phyloP scores from a whole-genome alignment of 2,329 filamentous ascomycete species.

The Grosmannia huntii region DNA sequence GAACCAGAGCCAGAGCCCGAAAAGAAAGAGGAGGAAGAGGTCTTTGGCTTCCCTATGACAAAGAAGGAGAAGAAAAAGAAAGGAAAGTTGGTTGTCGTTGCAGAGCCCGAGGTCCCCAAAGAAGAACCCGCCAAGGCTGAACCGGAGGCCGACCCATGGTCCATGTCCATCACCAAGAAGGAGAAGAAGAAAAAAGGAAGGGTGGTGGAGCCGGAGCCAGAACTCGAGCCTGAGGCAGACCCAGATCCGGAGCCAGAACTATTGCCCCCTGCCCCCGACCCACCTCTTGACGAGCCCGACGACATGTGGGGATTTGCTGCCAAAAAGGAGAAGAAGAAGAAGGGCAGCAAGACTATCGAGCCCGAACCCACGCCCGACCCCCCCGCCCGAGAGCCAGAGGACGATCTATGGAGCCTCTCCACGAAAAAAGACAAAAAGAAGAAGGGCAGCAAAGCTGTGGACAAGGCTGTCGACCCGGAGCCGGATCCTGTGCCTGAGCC shows the following conservation, averaged over 20 bases:
- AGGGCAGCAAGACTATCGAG: constrained; percentile 14
- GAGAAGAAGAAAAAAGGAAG: constrained; percentile 20
- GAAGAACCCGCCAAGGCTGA: constrained; percentile 8
- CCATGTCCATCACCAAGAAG: constrained; percentile 14
- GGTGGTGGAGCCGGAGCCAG: constrained; percentile 6
- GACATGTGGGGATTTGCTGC: background rate
- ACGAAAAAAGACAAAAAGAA: constrained; percentile 17
- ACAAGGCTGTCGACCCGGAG: constrained; percentile 7
- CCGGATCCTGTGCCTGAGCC: constrained; percentile 16
- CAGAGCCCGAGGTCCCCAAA: constrained; percentile 14
- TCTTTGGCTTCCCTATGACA: background rate
- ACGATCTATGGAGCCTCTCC: constrained; percentile 5
- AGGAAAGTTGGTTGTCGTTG: constrained; percentile 36
- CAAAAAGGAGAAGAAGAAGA: background rate
- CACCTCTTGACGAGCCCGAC: constrained; percentile 8
- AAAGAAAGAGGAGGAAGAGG: constrained; percentile 3
- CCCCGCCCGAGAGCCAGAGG: background rate
- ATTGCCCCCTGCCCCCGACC: constrained; percentile 11
- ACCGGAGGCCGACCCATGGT: constrained; percentile 22
- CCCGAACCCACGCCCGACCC: constrained; percentile 5
- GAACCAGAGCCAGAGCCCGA: constrained; percentile 6
- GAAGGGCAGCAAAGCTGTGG: background rate
- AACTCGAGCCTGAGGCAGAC: background rate
- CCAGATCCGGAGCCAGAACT: background rate
- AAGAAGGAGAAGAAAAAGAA: constrained; percentile 13